Conservation (phyloP, 371 early-diverging fungal genomes). For the Coemansia sp. region DNA sequence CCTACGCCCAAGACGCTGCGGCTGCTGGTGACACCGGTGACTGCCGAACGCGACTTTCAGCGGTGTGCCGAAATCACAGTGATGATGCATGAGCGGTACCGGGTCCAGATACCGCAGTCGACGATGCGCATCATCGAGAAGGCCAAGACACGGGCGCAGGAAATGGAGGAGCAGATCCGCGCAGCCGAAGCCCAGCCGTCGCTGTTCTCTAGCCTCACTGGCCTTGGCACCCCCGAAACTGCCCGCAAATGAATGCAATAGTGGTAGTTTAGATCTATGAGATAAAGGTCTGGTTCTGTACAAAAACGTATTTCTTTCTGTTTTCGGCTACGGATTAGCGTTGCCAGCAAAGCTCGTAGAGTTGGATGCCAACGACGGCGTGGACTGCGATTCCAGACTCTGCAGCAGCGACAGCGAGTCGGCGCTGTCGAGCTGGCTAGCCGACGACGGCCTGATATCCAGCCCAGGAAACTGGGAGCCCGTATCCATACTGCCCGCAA, state of each 20-base stretch:
- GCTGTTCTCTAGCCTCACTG: neutral
- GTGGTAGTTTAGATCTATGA: no score
- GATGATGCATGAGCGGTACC: slow-evolving; percentile 1
- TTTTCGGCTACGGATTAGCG: no score
- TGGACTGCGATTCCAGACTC: no score
- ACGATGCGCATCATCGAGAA: slow-evolving; percentile 7
- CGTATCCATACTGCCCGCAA: neutral
- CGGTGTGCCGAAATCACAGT: slow-evolving; percentile 34
- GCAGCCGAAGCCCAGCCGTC: slow-evolving; percentile 10
- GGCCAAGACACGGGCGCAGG: slow-evolving; percentile 4
- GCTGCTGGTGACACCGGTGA: slow-evolving; percentile 41
- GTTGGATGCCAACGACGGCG: no score
- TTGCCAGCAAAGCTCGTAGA: no score
- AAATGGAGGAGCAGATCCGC: slow-evolving; percentile 22
- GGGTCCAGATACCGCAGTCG: neutral
- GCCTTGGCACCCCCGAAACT: neutral
- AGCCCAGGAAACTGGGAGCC: neutral
- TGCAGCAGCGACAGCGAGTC: no score
- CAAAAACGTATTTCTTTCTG: no score
- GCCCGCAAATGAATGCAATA: no score
- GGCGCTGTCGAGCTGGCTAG: neutral
- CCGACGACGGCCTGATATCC: neutral
- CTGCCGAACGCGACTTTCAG: slow-evolving; percentile 23
- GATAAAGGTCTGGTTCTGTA: no score
- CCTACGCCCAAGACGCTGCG: slow-evolving; percentile 46